Conservation (phyloP, 306 rosid species). For the Fragaria iinumae region DNA sequence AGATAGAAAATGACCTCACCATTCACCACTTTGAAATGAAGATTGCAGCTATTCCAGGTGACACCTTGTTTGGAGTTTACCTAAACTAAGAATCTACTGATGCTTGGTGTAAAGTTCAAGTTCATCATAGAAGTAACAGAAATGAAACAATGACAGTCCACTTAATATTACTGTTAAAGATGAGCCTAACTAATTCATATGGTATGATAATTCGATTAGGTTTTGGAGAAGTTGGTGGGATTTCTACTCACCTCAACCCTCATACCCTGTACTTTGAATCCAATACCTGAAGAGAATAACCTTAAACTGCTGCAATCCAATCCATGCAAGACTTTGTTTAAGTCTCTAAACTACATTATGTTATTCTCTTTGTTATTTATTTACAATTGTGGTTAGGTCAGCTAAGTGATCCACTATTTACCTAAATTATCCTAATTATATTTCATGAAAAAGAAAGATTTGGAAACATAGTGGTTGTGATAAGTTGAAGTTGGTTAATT, state of each 20-base stretch:
- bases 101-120: background rate
- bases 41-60: background rate
- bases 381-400: background rate
- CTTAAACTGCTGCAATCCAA: background rate
- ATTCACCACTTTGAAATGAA: background rate
- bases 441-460: background rate
- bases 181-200: background rate
- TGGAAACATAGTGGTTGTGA: conserved; percentile 17
- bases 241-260: background rate
- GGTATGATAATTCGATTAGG: background rate
- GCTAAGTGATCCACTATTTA: conserved; percentile 6
- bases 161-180: background rate
- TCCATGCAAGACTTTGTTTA: background rate
- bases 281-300: background rate
- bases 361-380: background rate
- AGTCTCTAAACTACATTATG: background rate
- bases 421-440: background rate
- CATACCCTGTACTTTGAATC: background rate
- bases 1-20: too few species aligned
- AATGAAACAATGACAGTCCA: background rate
- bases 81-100: background rate
- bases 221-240: background rate
- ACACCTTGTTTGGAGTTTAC: background rate
- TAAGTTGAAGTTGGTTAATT: conserved; percentile 3
- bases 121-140: background rate